phyloP scores from a whole-genome alignment of 2,329 filamentous ascomycete species.

The Emergomyces orientalis region DNA sequence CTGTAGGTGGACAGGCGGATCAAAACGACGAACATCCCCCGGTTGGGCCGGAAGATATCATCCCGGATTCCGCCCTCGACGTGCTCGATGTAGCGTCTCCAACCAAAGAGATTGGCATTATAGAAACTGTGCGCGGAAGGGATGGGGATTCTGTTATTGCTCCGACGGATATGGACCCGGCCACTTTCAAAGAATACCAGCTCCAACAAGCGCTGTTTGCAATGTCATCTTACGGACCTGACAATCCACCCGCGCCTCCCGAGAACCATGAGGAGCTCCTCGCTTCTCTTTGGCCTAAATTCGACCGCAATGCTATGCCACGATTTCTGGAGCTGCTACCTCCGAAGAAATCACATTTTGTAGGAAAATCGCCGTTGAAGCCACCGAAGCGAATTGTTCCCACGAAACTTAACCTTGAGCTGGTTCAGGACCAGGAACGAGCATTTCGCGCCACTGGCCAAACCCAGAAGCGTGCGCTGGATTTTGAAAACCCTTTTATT shows the following conservation, averaged over 20 bases:
- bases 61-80: constrained; percentile 2
- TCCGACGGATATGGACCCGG: constrained; percentile 35
- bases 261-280: constrained; percentile 68
- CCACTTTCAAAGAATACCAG: constrained; percentile 35
- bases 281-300: constrained; percentile 71
- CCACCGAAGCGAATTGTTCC: constrained; percentile 73
- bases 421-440: constrained; percentile 78
- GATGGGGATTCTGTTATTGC: constrained; percentile 21
- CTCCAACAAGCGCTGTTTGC: constrained; percentile 40
- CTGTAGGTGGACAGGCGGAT: constrained; percentile 24
- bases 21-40: constrained; percentile 11
- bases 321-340: constrained; percentile 77
- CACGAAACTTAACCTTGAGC: constrained; percentile 78
- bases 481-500: constrained; percentile 49
- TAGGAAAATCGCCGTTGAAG: constrained; percentile 68
- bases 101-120: constrained; percentile 3
- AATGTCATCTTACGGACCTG: constrained; percentile 42
- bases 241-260: constrained; percentile 56
- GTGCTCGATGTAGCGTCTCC: neutral
- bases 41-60: neutral
- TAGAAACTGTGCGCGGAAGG: constrained; percentile 7
- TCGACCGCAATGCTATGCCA: constrained; percentile 63
- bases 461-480: constrained; percentile 42
- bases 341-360: constrained; percentile 66
- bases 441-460: constrained; percentile 66